Base-by-base conservation (phyloP, 2,329 filamentous ascomycete species). In the Rhinocladiella similis region DNA sequence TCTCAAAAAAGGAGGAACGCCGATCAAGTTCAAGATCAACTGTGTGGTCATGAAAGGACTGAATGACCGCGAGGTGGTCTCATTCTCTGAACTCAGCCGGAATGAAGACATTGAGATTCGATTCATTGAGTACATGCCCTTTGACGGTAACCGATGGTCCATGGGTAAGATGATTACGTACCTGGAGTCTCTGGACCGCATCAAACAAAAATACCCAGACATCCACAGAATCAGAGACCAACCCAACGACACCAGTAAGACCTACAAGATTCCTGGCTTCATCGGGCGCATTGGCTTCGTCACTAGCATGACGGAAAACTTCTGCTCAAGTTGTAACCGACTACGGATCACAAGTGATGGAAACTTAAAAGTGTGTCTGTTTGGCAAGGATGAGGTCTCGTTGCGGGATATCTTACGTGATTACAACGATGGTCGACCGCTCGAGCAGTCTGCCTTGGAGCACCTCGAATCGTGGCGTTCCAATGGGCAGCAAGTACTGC, bases 41-140 rank as follows among this genome's bases (percentile, higher is more conserved):
- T 95, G 90, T 66, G 94, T 99, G 29, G 90, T 97, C n/a, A 97
- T 99, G 92, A 88, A 91, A 50, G 91, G 92, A 0, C 73, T 97
- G 66, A 99, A 99, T 69, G 92, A 97, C 65, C 80, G 85, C 50
- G 92, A 99, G 72, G 89, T 99, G 27, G 68, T 94, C 9, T 84
- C 88, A 0, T 99, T 99, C 72, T 89, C 97, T 29, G 92, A 96
- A 62, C 77, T 97, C 77, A 95, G 91, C 2, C 83, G 87, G 25
- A 87, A 96, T 38, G 87, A 90, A 65, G 86, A 96, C 57, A 78
- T 99, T 36, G 94, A 99, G 74, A 88, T 97, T 33, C 87, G 94
- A 35, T 99, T 99, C 72, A 99, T 99, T 69, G 94, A 99, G 75
- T 99, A 99, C 73, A 99, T 99, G 94, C 94, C 94, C 1, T 99